Evolutionary conservation across 306 rosid species (phyloP), one percentile per base, ranked within the genome.

Genomic region (Casuarina cunninghamiana): DNA sequence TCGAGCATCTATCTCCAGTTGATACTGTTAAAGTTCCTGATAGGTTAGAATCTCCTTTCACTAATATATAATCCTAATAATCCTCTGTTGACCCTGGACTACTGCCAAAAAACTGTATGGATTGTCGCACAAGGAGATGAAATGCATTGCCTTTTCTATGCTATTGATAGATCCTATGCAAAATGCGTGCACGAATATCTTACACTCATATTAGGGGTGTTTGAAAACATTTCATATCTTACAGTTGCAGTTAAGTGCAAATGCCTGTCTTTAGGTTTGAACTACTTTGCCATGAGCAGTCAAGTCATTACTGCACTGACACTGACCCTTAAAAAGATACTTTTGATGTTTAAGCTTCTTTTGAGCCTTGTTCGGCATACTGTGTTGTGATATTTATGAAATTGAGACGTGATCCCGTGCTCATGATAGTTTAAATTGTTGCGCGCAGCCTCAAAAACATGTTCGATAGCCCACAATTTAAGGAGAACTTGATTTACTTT

Each of bases 401-500:
- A 67, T 73, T 65, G 73, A 79, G 71, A 74, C 60, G 8, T 6
- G 58, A 78, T 74, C 45, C 62, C 50, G 58, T 10, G 19, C 79
- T 81, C 78, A 77, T 72, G 44, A 77, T 73, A 54, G 75, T 49
- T 84, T 77, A 50, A 84, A n/a, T 67, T 81, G 79, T 79, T 79
- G 77, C 80, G 44, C 87, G 93, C 93, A 96, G 99, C 93, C 90
- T 93, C 71, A 83, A 78, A 78, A 81, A 75, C 85, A 85, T 93
- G 97, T 93, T 93, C 73, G 82, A 79, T 45, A 86, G 96, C 84
- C 78, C 91, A 76, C 92, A 91, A 74, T 96, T 96, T 91, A 89
- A 79, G 83, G 99, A 96, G 87, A 90, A 86, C 85, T 69, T 93
- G n/a, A 83, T 81, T 80, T 85, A 86, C 81, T 90, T 91, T 83